Base-by-base conservation (phyloP, 805 yeast species). In the Candida dajiaensis region DNA sequence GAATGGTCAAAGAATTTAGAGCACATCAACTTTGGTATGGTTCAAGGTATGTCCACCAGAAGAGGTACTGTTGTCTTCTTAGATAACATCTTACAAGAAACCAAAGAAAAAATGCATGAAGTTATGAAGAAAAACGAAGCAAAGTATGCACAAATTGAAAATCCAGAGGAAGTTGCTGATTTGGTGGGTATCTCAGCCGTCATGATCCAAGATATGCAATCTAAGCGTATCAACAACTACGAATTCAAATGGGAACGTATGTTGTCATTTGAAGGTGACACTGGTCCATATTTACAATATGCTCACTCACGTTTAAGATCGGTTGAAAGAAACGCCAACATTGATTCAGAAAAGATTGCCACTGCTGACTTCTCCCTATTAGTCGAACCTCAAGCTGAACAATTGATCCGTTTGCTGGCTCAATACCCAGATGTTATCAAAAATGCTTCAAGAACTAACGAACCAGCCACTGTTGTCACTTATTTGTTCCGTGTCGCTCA, bases 181-280 rank as follows among this genome's bases (percentile, higher is more conserved):
- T 76, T 89, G 59, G 83, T 94, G 50, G 99, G 99, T 65, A 85
- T 94, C 48, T 85, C 97, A 26, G 99, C 99, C 6, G 96, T 94
- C 50, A 90, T 94, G 96, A 87, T 94, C 62, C 99, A 94, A 76
- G 99, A 94, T 69, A 90, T 94, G 98, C 95, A 88, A 70, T 82
- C 96, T 50, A 94, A 94, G 74, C 85, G 99, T 69, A 79, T 92
- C 69, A 89, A 92, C 74, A 92, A 94, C 72, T 94, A 94, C 72
- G 88, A 83, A 61, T 94, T 94, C 72, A 87, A 89, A 69, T 94
- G 99, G 99, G 89, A 87, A 60, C 85, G 99, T 74, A 94, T 94
- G 97, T 77, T 86, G 40, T 89, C 98, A 3, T 90, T 94, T 56
- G 99, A 94, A 74, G 99, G 99, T 70, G 99, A 94, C 70, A 94